Conservation (phyloP, 805 yeast species). For the Isabelozyma gotoi region DNA sequence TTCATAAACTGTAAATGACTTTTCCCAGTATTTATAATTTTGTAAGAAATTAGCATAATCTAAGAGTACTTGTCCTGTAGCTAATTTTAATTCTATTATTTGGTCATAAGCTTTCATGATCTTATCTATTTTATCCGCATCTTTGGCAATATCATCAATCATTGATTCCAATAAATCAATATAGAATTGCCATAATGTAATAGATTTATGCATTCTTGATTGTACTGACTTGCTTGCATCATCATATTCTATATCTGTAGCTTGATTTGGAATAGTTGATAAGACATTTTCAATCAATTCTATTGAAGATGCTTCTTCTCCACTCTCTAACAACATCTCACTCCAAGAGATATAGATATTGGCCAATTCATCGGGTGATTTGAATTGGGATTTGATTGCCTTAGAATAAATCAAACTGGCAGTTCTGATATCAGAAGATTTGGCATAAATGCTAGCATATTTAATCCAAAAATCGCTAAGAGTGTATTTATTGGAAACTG, state of each 20-base stretch:
- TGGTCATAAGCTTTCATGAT: slow-evolving; percentile 24
- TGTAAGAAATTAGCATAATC: slow-evolving; percentile 65
- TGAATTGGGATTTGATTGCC: slow-evolving; percentile 70
- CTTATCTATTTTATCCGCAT: slow-evolving; percentile 7
- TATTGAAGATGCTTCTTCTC: slow-evolving; percentile 44
- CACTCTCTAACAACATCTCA: slow-evolving; percentile 55
- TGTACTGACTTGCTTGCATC: slow-evolving; percentile 54
- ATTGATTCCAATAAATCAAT: slow-evolving; percentile 66
- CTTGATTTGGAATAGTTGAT: slow-evolving; percentile 7
- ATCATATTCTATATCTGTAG: slow-evolving; percentile 20
- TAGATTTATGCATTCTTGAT: slow-evolving; percentile 56
- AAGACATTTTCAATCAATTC: slow-evolving; percentile 33
- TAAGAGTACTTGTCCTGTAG: slow-evolving; percentile 65
- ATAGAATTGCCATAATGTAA: slow-evolving; percentile 70
- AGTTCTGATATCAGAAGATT: slow-evolving; percentile 51
- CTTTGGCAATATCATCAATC: slow-evolving; percentile 39
- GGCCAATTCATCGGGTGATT: slow-evolving; percentile 60
- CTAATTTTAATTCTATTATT: slow-evolving; percentile 50
- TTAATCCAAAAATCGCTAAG: slow-evolving; percentile 66
- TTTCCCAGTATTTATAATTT: slow-evolving; percentile 44
- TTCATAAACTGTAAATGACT: slow-evolving; percentile 63
- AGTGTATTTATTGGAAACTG: slow-evolving; percentile 21
- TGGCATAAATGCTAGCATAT: slow-evolving; percentile 66
- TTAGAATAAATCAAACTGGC: slow-evolving; percentile 64
- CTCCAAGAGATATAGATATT: slow-evolving; percentile 76